These are phyloP conservation scores for Xylaria castorea DNA, from an alignment of 495 filamentous ascomycete species.

Conservation along the genomic window DNA sequence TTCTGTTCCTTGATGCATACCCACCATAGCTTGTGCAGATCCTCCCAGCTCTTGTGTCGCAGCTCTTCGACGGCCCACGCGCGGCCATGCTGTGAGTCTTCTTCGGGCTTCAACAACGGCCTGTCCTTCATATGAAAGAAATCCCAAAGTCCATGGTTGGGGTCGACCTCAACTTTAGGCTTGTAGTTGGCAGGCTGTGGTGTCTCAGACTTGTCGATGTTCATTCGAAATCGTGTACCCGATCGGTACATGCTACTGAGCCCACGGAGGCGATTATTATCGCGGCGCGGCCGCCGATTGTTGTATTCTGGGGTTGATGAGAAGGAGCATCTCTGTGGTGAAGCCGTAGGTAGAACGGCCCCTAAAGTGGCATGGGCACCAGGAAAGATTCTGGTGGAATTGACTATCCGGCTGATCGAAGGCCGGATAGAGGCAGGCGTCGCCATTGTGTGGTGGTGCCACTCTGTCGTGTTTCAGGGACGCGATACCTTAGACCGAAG, in stretches of 20 bases:
- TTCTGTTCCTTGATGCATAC: conserved; percentile 93
- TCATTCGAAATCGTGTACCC: conserved; percentile 72
- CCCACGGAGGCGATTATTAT: conserved; percentile 74
- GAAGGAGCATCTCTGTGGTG: conserved; percentile 36
- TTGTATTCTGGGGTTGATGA: conserved; percentile 39
- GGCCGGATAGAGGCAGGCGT: conserved; percentile 52
- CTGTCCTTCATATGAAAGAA: conserved; percentile 79
- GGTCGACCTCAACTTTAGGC: conserved; percentile 63
- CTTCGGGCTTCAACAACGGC: conserved; percentile 69
- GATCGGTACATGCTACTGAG: conserved; percentile 80
- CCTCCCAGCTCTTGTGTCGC: conserved; percentile 87
- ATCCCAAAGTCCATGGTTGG: conserved; percentile 88
- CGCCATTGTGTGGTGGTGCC: conserved; percentile 44
- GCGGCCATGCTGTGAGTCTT: conserved; percentile 74
- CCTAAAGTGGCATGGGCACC: conserved; percentile 24
- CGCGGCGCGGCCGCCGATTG: conserved; percentile 47
- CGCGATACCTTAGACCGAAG: conserved; percentile 14
- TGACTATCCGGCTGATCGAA: conserved; percentile 45
- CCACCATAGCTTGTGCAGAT: conserved; percentile 93
- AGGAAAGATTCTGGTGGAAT: conserved; percentile 24
- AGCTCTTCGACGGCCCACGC: conserved; percentile 89
- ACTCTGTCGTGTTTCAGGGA: neutral
- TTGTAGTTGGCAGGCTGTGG: conserved; percentile 72
- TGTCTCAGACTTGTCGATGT: conserved; percentile 71
- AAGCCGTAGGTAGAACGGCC: conserved; percentile 23